Base-by-base conservation (phyloP, 352 stramenopile genomes). In the Saprolegnia parasitica region DNA sequence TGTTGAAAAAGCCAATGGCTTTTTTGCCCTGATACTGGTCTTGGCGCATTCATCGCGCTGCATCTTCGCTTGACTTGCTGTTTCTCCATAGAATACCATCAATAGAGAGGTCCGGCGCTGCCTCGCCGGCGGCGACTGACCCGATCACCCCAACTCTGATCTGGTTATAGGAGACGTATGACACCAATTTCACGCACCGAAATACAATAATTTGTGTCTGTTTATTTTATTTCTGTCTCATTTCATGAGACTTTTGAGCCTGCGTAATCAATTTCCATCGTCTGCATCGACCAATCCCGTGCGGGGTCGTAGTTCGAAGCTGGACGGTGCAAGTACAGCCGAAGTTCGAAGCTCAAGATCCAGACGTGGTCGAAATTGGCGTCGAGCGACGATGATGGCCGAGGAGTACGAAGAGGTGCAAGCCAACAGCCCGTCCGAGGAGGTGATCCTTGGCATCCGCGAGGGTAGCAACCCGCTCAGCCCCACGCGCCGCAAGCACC, bases 331-430 rank as follows among this genome's bases (percentile, higher is more conserved):
- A 52, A 9, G 2, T 21, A 52, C 45, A 49, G 3, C 1, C 42
- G 42, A 49, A 49, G 42, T 49, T 49, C 42, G 42, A 15, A 49
- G 42, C 18, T 49, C 29, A 5, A 35, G 29, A 35, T 5, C 29
- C 29, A 35, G 29, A 6, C 29, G 2, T 5, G 47, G 29, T 35
- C 5, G 29, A 35, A 35, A 6, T 35, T 35, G 29, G 29, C 29
- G 29, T 35, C 5, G 56, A 46, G 24, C 46, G 29, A 24, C 23
- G 39, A 70, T 70, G 63, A 35, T 58, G 26, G 42, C 63, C n/a
- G 63, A 70, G 39, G 46, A 52, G 21, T 70, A 70, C 39, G 63
- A n/a, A 10, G 63, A 70, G 29, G 63, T 70, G 54, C 46, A 63
- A 15, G 63, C 23, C 21, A 60, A 70, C 13, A 70, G 45, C 63